Conservation (phyloP, 768 basidiomycete genomes). For the Suillus plorans region DNA sequence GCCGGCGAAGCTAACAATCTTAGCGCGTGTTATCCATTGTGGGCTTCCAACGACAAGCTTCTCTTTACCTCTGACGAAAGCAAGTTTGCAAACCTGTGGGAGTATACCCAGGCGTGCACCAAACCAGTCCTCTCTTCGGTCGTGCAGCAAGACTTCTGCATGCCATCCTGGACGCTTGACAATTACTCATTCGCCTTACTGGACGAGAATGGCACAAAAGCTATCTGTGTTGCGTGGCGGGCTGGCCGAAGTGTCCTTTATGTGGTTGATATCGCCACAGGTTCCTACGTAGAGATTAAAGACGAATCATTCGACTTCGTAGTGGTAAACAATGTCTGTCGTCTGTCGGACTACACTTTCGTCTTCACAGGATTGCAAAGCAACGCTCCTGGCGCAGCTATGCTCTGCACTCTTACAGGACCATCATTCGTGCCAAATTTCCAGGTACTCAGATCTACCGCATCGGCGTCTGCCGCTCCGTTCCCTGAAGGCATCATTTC, state of each 20-base stretch:
- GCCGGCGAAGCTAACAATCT: constrained; percentile 54
- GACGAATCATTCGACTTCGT: constrained; percentile 1
- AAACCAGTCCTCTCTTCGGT: constrained; percentile 31
- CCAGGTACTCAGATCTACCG: constrained; percentile 11
- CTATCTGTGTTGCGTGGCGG: constrained; percentile 30
- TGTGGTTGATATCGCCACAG: constrained; percentile 21
- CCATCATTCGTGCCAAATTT: constrained; percentile 7
- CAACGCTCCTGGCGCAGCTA: constrained; percentile 4
- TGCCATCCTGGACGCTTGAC: constrained; percentile 19
- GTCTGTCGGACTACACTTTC: neutral
- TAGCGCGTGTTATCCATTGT: constrained; percentile 34
- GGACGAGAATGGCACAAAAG: constrained; percentile 20
- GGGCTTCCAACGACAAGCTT: constrained; percentile 47
- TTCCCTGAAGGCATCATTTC: constrained; percentile 24
- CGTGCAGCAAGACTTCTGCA: constrained; percentile 24
- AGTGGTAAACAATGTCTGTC: neutral
- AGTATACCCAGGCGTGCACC: constrained; percentile 19
- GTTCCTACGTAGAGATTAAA: constrained; percentile 7
- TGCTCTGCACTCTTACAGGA: constrained; percentile 7
- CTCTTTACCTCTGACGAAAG: constrained; percentile 58
- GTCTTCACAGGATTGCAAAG: constrained; percentile 4
- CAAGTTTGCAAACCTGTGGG: constrained; percentile 54
- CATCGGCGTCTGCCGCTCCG: neutral
- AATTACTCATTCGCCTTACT: constrained; percentile 22
- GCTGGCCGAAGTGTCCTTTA: constrained; percentile 34